Evolutionary conservation across 352 stramenopile species (phyloP).

Genomic region (Phytophthora sp.): DNA sequence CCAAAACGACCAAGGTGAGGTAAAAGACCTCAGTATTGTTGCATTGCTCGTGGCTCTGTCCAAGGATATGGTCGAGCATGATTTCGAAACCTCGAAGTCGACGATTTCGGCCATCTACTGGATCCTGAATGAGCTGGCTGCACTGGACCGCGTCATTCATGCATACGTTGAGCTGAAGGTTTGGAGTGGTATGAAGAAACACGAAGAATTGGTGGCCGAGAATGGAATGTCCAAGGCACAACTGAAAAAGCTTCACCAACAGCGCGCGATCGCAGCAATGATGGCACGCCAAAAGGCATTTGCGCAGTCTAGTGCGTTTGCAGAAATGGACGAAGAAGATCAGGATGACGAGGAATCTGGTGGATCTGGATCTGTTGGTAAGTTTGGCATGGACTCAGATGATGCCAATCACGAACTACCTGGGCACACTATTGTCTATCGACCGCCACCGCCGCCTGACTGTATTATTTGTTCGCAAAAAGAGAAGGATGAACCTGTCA

Average conservation of each 20-base stretch:
- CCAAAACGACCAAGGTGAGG: slow-evolving; percentile 53
- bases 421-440: slow-evolving; percentile 62
- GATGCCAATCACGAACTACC: slow-evolving; percentile 22
- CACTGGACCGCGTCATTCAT: slow-evolving; percentile 55
- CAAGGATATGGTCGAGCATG: slow-evolving; percentile 77
- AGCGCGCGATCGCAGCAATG: slow-evolving; percentile 87
- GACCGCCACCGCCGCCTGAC: slow-evolving; percentile 66
- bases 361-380: slow-evolving; percentile 23
- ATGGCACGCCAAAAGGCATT: slow-evolving; percentile 81
- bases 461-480: slow-evolving; percentile 89
- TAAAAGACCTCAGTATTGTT: slow-evolving; percentile 71
- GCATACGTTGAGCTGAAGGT: slow-evolving; percentile 64
- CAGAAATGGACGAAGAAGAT: slow-evolving; percentile 74
- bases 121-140: slow-evolving; percentile 73
- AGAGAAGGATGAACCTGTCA: slow-evolving; percentile 82
- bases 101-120: slow-evolving; percentile 84
- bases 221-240: slow-evolving; percentile 74
- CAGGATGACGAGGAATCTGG: slow-evolving; percentile 50
- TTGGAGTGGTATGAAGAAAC: slow-evolving; percentile 70
- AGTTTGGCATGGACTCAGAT: slow-evolving; percentile 21
- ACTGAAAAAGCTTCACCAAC: slow-evolving; percentile 80
- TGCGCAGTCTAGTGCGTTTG: slow-evolving; percentile 68
- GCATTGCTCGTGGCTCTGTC: slow-evolving; percentile 60
- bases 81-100: slow-evolving; percentile 81
- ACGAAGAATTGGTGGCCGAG: slow-evolving; percentile 52